Base-by-base conservation (phyloP, 169 alveolate genomes). In the Plasmodium yoelii region DNA sequence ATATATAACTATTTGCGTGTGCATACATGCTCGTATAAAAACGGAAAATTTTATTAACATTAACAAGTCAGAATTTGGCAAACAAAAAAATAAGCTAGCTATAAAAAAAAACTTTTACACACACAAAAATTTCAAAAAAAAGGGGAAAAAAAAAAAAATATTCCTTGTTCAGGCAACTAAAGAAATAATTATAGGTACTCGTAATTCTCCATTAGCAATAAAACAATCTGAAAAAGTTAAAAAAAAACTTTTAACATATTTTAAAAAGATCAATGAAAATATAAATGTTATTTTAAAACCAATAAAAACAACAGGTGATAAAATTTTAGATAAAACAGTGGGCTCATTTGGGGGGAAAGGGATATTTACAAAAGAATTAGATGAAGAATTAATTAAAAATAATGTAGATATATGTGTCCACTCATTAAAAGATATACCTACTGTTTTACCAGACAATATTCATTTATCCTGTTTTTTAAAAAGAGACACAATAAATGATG, bases 261-360 rank as follows among this genome's bases (percentile, higher is more conserved):
- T 77, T 77, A 77, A 77, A 64, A 77, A 77, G 49, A 34, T 77
- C 26, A 61, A 77, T 24, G 28, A 77, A 77, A 77, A 77, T 63
- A 67, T 77, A 26, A 77, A 77, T 10, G 46, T 77, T 39, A 77
- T 39, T 57, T 77, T 77, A n/a, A 77, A 42, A 59, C 56, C 67
- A 28, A 77, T 77, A 39, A 77, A 77, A 63, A 77, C 88, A 77
- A 77, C 74, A 68, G 88, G 88, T 53, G 88, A 77, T 64, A 46
- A 63, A 28, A 63, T 77, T 15, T 77, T 77, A 42, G 88, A 77
- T 26, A 63, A 57, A 65, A 77, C 47, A 39, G 88, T 77, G 13
- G 46, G 68, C 1, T 68, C 65, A 24, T 77, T 63, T 77, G 88
- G 88, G 0, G 88, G 88, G 18, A 77, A 77, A 63, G 88, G 88